Percentiles rank a stretch among this genome's conserved stretches.
Evolutionary conservation across 2,329 filamentous ascomycete genomes (phyloP).

Genomic region (Monosporascus sp.): DNA sequence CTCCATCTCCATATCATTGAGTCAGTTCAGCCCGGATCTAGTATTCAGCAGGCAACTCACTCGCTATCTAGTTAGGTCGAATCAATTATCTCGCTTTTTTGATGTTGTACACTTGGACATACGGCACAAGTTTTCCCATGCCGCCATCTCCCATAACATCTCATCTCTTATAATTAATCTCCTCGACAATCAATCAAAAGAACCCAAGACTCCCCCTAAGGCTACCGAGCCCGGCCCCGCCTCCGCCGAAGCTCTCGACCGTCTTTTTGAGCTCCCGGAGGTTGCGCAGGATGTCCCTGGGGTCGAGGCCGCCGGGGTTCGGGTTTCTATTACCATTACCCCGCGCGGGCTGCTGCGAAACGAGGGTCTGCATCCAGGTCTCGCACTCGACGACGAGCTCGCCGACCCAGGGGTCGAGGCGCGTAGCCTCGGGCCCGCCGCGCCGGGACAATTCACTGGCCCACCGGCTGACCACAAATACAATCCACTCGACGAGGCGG

Average conservation of each 20-base stretch:
- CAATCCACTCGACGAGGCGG: conserved; percentile 50
- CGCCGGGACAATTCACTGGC: conserved; percentile 35
- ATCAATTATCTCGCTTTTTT: too few relatives aligned
- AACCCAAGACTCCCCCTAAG: conserved; percentile 33
- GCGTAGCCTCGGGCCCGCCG: conserved; percentile 19
- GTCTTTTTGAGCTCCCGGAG: conserved; percentile 38
- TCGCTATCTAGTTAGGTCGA: too few relatives aligned
- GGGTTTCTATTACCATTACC: too few relatives aligned
- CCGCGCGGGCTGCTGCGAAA: too few relatives aligned
- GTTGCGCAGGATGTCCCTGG: conserved; percentile 4
- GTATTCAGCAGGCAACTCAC: too few relatives aligned
- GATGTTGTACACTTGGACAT: too few relatives aligned
- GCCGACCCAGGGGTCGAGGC: conserved; percentile 24
- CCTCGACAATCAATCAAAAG: conserved; percentile 24
- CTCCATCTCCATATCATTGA: too few relatives aligned
- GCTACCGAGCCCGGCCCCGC: conserved; percentile 35
- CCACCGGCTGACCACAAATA: conserved; percentile 39
- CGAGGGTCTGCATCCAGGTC: conserved; percentile 14
- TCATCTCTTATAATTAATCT: too few relatives aligned
- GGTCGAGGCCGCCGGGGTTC: not conserved
- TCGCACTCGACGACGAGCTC: conserved; percentile 45
- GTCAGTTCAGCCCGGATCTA: too few relatives aligned
- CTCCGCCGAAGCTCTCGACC: conserved; percentile 35
- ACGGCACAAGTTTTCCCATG: too few relatives aligned
- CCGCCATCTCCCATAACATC: too few relatives aligned